phyloP scores from a whole-genome alignment of 2,329 filamentous ascomycete genomes.

The Phyllachora maydis region DNA sequence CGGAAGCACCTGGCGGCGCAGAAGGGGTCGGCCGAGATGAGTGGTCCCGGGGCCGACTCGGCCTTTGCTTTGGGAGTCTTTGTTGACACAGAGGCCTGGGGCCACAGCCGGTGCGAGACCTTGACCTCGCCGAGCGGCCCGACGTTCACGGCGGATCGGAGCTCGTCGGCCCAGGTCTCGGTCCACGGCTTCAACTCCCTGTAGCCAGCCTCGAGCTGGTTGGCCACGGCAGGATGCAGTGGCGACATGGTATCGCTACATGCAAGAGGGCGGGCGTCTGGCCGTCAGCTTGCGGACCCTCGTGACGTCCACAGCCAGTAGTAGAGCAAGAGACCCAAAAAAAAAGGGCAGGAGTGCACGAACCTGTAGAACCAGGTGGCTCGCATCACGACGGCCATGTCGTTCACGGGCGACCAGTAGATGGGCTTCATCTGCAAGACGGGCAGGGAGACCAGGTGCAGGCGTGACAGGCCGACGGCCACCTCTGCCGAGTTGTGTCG shows the following conservation, averaged over 20 bases:
- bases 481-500: slow-evolving; percentile 29
- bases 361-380: slow-evolving; percentile 98
- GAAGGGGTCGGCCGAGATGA: slow-evolving; percentile 30
- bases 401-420: slow-evolving; percentile 91
- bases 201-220: slow-evolving; percentile 84
- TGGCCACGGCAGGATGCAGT: slow-evolving; percentile 67
- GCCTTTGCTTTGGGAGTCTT: slow-evolving; percentile 12
- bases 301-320: slow-evolving; percentile 1
- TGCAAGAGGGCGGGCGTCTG: no score
- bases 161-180: slow-evolving; percentile 79
- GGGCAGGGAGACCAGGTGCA: slow-evolving; percentile 76
- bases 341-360: no score
- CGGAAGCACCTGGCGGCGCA: slow-evolving; percentile 38
- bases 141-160: slow-evolving; percentile 77
- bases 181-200: slow-evolving; percentile 73
- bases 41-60: slow-evolving; percentile 12
- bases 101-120: slow-evolving; percentile 68
- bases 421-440: slow-evolving; percentile 82
- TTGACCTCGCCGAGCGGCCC: slow-evolving; percentile 84
- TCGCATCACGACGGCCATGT: slow-evolving; percentile 61
- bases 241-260: slow-evolving; percentile 87
- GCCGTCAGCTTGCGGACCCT: slow-evolving; percentile 12
- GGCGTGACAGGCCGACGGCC: slow-evolving; percentile 70
- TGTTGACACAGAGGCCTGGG: slow-evolving; percentile 27
- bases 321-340: background rate